These are phyloP conservation scores for Stagonosporopsis tanaceti DNA, from an alignment of 2,329 filamentous ascomycete genomes.

Conservation along the genomic window DNA sequence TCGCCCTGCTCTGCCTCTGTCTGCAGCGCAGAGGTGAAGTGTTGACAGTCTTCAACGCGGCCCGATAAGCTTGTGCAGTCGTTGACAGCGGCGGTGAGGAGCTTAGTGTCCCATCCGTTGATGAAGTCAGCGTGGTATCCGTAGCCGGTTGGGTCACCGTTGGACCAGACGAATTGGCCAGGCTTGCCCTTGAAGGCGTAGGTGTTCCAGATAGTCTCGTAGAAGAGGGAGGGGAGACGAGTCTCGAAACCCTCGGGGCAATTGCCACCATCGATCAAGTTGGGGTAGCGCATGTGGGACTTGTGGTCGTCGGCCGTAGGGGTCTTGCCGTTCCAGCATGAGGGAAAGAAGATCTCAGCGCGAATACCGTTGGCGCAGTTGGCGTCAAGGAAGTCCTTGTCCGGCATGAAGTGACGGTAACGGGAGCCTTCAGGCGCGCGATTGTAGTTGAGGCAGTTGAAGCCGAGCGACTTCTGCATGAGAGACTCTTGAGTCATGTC, in stretches of 20 bases:
- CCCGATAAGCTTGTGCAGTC: conserved; percentile 77
- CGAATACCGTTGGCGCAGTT: conserved; percentile 84
- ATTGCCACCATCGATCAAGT: conserved; percentile 59
- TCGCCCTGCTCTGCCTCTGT: conserved; percentile 59
- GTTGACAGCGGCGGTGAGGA: conserved; percentile 72
- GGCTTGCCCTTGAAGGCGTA: conserved; percentile 59
- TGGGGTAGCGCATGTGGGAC: conserved; percentile 72
- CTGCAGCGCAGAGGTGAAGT: conserved; percentile 71
- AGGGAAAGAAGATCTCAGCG: conserved; percentile 76
- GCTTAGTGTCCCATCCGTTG: conserved; percentile 72
- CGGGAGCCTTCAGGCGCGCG: conserved; percentile 72
- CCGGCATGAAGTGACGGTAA: conserved; percentile 81
- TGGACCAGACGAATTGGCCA: conserved; percentile 71
- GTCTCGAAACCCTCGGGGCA: conserved; percentile 63
- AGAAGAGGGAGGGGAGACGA: conserved; percentile 67
- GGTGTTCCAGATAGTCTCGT: conserved; percentile 65
- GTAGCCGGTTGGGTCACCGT: conserved; percentile 78
- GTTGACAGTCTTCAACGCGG: conserved; percentile 72
- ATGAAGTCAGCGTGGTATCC: conserved; percentile 76
- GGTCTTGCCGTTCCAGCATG: conserved; percentile 73
- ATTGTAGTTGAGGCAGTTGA: conserved; percentile 92
- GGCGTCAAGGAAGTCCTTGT: conserved; percentile 79
- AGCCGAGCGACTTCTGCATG: conserved; percentile 82
- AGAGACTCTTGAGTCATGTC: conserved; percentile 75
- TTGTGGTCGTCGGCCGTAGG: conserved; percentile 66